phyloP scores from a whole-genome alignment of 2,329 filamentous ascomycete species.

The Microdochium bolleyi region DNA sequence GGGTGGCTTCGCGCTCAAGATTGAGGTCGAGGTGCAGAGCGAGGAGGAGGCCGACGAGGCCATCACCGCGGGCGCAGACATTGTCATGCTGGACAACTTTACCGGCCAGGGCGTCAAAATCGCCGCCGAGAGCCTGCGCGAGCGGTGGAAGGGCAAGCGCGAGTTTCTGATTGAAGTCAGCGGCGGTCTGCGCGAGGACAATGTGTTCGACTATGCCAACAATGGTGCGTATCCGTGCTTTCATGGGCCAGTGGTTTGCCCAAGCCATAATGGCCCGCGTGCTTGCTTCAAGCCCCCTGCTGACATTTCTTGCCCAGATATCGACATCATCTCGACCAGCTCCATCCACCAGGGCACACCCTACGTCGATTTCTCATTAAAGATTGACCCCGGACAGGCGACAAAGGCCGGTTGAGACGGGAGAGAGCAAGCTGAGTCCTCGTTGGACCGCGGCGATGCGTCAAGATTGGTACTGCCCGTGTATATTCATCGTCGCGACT shows the following conservation, averaged over 20 bases:
- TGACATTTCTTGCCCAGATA: constrained; percentile 45
- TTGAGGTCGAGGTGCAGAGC: constrained; percentile 91
- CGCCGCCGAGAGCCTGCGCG: constrained; percentile 69
- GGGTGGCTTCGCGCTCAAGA: constrained; percentile 84
- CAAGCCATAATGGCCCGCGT: neutral
- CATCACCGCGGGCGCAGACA: constrained; percentile 81
- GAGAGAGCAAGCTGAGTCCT: neutral
- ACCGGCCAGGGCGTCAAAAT: constrained; percentile 66
- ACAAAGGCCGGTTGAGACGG: neutral
- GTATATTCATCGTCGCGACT: too few species aligned
- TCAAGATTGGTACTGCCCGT: too few species aligned
- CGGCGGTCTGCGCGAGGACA: constrained; percentile 78
- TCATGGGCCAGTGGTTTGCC: neutral
- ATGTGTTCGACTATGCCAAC: constrained; percentile 75
- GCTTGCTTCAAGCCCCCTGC: neutral
- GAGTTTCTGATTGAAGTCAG: constrained; percentile 86
- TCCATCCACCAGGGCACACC: constrained; percentile 93
- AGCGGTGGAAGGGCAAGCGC: constrained; percentile 67
- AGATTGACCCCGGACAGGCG: constrained; percentile 52
- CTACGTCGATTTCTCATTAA: constrained; percentile 93
- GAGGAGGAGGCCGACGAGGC: constrained; percentile 87
- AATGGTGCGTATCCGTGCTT: constrained; percentile 42
- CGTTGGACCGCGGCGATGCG: neutral
- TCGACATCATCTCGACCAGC: constrained; percentile 94
- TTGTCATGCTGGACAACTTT: constrained; percentile 98